These are phyloP conservation scores for Geosmithia flava DNA, from an alignment of 2,329 filamentous ascomycete species.

Conservation along the genomic window DNA sequence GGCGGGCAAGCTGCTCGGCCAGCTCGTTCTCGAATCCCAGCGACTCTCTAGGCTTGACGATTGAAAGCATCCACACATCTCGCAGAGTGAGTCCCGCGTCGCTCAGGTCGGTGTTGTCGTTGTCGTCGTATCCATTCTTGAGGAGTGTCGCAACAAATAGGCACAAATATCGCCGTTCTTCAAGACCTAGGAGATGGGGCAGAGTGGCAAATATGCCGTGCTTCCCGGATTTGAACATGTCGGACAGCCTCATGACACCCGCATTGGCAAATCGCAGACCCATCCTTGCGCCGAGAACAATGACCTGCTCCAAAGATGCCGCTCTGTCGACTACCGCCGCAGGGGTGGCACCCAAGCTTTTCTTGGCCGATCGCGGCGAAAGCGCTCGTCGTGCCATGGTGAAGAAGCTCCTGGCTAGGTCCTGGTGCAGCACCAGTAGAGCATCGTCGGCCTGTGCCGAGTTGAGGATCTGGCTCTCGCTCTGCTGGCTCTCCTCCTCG, in stretches of 20 bases:
- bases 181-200: conserved; percentile 23
- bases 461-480: conserved; percentile 23
- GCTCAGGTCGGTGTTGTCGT: conserved; percentile 25
- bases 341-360: conserved; percentile 5
- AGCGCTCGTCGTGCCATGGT: conserved; percentile 29
- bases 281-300: conserved; percentile 32
- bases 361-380: conserved; percentile 5
- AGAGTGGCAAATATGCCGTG: conserved; percentile 35
- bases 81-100: conserved; percentile 30
- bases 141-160: conserved; percentile 40
- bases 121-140: conserved; percentile 28
- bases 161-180: conserved; percentile 30
- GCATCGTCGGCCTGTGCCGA: conserved; percentile 33
- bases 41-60: conserved; percentile 34
- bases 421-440: conserved; percentile 31
- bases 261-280: conserved; percentile 30
- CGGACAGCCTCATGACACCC: conserved; percentile 27
- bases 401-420: conserved; percentile 33
- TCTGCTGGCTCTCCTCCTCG: conserved; percentile 22
- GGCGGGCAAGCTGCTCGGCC: conserved; percentile 29
- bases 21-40: conserved; percentile 37
- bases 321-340: conserved; percentile 9
- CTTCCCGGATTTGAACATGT: conserved; percentile 32
- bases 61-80: conserved; percentile 38
- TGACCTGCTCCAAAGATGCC: conserved; percentile 28